Conservation (phyloP, 345 rosid genomes). For the Moricandia moricandioides region DNA sequence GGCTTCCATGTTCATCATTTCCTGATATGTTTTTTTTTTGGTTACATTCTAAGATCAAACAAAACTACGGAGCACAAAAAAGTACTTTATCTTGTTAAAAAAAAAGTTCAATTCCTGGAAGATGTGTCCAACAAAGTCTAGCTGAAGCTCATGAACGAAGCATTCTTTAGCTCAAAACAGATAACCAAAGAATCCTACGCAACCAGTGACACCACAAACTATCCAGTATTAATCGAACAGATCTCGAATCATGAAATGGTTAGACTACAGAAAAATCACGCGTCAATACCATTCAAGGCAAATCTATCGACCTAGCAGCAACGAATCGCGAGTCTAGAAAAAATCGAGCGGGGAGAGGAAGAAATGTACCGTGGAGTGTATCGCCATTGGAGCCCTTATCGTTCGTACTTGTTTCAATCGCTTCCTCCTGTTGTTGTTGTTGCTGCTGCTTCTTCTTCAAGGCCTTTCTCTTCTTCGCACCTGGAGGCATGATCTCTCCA, state of each 20-base stretch:
- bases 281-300: not conserved
- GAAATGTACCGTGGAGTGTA: slow-evolving; percentile 23
- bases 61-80: not conserved
- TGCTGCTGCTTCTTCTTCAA: slow-evolving; percentile 76
- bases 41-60: not conserved
- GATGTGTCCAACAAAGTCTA: not conserved
- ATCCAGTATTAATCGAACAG: too few species aligned
- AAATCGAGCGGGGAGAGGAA: not conserved
- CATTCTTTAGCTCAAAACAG: too few species aligned
- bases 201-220: too few species aligned
- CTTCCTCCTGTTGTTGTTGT: slow-evolving; percentile 39
- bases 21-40: slow-evolving; percentile 37
- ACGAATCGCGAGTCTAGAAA: not conserved
- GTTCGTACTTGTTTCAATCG: slow-evolving; percentile 11
- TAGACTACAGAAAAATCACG: not conserved
- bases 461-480: slow-evolving; percentile 89
- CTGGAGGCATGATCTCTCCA: slow-evolving; percentile 70
- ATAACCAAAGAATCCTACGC: too few species aligned
- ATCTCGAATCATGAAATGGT: not conserved
- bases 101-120: not conserved
- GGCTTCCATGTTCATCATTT: slow-evolving; percentile 52
- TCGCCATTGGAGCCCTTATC: slow-evolving; percentile 19
- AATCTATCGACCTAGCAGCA: slow-evolving; percentile 1
- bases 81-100: not conserved
- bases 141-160: not conserved